A percentile compares a stretch with the other conserved stretches of the same genome.
phyloP scores from a whole-genome alignment of 2,329 filamentous ascomycete genomes.

The Curvularia sp. region DNA sequence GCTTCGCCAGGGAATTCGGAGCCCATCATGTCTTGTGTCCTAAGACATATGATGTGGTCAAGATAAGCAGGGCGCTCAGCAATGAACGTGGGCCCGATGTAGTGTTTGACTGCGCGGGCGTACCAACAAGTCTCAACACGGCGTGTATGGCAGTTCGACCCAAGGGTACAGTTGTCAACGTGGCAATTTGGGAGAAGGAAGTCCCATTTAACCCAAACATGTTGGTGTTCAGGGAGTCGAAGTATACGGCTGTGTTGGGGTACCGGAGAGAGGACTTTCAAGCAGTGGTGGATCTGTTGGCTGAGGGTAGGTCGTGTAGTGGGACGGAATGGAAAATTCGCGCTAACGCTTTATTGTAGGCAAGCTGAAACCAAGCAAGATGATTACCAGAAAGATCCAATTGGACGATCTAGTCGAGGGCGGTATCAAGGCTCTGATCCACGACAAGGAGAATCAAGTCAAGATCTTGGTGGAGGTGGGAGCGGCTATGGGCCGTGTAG shows the following conservation, averaged over 20 bases:
- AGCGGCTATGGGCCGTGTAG: slow-evolving; percentile 23
- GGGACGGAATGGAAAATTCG: not conserved
- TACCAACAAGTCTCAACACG: slow-evolving; percentile 55
- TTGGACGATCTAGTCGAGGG: slow-evolving; percentile 64
- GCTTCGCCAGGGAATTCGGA: slow-evolving; percentile 62
- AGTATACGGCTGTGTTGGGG: slow-evolving; percentile 58
- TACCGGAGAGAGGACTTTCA: slow-evolving; percentile 63
- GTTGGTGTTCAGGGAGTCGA: slow-evolving; percentile 61
- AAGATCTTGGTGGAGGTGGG: slow-evolving; percentile 65
- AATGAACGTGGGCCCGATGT: slow-evolving; percentile 62
- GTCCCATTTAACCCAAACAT: slow-evolving; percentile 62
- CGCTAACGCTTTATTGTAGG: slow-evolving; percentile 42
- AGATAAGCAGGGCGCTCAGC: slow-evolving; percentile 56
- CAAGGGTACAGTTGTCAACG: slow-evolving; percentile 66
- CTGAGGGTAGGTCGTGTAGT: slow-evolving; percentile 35
- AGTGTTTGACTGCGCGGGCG: slow-evolving; percentile 68
- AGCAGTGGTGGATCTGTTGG: slow-evolving; percentile 63
- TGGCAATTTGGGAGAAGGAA: slow-evolving; percentile 68
- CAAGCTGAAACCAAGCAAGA: slow-evolving; percentile 59
- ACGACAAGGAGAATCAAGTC: slow-evolving; percentile 67
- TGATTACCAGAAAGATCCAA: slow-evolving; percentile 67
- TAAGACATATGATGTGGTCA: slow-evolving; percentile 57
- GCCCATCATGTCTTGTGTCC: slow-evolving; percentile 64
- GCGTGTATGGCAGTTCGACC: slow-evolving; percentile 59
- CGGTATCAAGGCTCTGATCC: slow-evolving; percentile 64